phyloP scores from a whole-genome alignment of 805 yeast species.

The Candida xiaguanensis region DNA sequence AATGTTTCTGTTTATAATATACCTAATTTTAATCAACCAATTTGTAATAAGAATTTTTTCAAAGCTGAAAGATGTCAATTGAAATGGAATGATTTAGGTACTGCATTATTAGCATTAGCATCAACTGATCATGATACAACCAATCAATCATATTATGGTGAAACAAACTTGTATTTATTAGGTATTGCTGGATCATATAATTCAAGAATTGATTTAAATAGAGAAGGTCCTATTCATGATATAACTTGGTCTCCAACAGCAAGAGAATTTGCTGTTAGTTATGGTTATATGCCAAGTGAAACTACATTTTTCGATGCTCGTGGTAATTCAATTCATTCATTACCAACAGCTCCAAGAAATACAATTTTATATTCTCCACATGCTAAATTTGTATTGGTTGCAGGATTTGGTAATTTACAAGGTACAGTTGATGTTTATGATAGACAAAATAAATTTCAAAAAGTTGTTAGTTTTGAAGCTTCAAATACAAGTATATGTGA shows the following conservation, averaged over 20 bases:
- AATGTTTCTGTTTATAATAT: slow-evolving; percentile 77
- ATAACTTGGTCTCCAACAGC: slow-evolving; percentile 96
- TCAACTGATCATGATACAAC: slow-evolving; percentile 94
- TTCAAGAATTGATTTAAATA: slow-evolving; percentile 78
- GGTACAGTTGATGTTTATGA: slow-evolving; percentile 95
- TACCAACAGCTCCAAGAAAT: slow-evolving; percentile 86
- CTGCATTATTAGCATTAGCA: slow-evolving; percentile 88
- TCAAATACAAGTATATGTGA: slow-evolving; percentile 93
- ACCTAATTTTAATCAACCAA: slow-evolving; percentile 71
- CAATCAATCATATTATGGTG: slow-evolving; percentile 95
- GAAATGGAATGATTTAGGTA: slow-evolving; percentile 93
- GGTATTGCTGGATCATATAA: slow-evolving; percentile 93
- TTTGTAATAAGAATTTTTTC: slow-evolving; percentile 84
- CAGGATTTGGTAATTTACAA: slow-evolving; percentile 97
- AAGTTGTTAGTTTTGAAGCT: slow-evolving; percentile 81
- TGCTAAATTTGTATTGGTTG: slow-evolving; percentile 84
- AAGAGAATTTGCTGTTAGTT: slow-evolving; percentile 94
- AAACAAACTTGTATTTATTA: slow-evolving; percentile 82
- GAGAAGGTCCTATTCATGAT: slow-evolving; percentile 97
- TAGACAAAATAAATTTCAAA: slow-evolving; percentile 78
- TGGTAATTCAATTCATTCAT: slow-evolving; percentile 78
- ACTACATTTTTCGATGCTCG: slow-evolving; percentile 93
- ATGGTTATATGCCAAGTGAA: slow-evolving; percentile 96
- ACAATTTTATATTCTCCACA: slow-evolving; percentile 91
- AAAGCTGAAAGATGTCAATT: slow-evolving; percentile 92